A percentile compares a stretch with the other conserved stretches of the same genome.
phyloP scores from a whole-genome alignment of 2,329 filamentous ascomycete species.

The Penicillium sp. region DNA sequence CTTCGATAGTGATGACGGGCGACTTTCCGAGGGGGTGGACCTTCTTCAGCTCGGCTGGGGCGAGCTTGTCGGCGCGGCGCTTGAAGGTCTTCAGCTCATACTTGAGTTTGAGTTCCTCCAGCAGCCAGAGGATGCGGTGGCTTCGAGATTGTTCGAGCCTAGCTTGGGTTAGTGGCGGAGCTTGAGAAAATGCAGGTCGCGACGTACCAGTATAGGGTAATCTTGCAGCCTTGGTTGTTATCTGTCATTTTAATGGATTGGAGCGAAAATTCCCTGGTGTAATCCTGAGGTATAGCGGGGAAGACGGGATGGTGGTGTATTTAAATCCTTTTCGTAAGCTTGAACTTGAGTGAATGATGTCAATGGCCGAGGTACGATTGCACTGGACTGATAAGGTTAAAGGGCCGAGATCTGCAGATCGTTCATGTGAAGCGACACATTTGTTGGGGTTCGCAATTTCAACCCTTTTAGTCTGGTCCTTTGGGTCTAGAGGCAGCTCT shows the following conservation, averaged over 20 bases:
- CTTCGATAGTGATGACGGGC: constrained; percentile 69
- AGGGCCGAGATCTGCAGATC: constrained; percentile 14
- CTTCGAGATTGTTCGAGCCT: constrained; percentile 84
- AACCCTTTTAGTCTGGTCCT: neutral
- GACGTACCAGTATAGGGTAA: constrained; percentile 64
- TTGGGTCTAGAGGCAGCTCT: neutral
- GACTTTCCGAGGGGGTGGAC: constrained; percentile 87
- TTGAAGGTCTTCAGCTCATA: constrained; percentile 82
- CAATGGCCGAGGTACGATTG: constrained; percentile 12
- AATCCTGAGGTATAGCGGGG: too few species aligned
- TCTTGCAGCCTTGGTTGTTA: constrained; percentile 45
- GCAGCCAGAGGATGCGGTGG: constrained; percentile 80
- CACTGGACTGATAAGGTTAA: constrained; percentile 14
- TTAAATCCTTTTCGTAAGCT: neutral
- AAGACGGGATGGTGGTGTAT: neutral
- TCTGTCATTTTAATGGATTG: constrained; percentile 13
- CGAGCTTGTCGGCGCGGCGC: constrained; percentile 63
- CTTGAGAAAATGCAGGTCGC: neutral
- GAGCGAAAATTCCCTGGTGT: neutral
- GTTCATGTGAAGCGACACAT: constrained; percentile 15
- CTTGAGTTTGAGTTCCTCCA: constrained; percentile 76
- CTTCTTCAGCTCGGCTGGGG: constrained; percentile 72
- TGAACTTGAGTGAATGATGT: constrained; percentile 11
- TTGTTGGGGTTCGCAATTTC: constrained; percentile 1
- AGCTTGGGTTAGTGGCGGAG: neutral